Evolutionary conservation across 1,284 basidiomycete genomes (phyloP).

Genomic region (Trametes versicolor): DNA sequence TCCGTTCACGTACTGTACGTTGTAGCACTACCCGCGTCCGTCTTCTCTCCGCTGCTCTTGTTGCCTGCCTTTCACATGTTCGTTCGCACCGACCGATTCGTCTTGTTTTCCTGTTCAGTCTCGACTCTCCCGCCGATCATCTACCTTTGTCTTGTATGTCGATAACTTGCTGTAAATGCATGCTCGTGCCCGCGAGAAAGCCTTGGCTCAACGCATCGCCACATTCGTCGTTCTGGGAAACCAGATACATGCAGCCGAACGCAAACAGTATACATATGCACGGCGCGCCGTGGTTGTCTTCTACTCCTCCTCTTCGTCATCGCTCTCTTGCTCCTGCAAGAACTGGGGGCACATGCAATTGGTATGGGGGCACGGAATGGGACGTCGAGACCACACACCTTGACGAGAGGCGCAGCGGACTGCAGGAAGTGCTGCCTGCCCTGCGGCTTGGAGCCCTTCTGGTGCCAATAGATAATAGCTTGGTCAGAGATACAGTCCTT

Average conservation of each 20-base stretch:
- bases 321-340: slow-evolving; percentile 82
- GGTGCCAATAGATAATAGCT: slow-evolving; percentile 97
- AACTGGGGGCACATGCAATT: slow-evolving; percentile 56
- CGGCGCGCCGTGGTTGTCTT: background rate
- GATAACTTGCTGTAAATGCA: background rate
- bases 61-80: background rate
- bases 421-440: slow-evolving; percentile 96
- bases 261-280: background rate
- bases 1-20: background rate
- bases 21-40: background rate
- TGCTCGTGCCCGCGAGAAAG: background rate
- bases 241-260: background rate
- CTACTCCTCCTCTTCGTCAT: slow-evolving; percentile 76
- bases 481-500: slow-evolving; percentile 94
- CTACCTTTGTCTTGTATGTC: slow-evolving; percentile 1
- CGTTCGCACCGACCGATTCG: background rate
- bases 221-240: background rate
- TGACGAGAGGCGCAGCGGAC: slow-evolving; percentile 87
- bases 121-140: background rate
- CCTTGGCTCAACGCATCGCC: background rate
- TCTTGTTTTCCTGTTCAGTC: background rate
- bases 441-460: slow-evolving; percentile 95
- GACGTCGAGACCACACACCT: slow-evolving; percentile 59
- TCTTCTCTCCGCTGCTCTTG: background rate
- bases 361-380: slow-evolving; percentile 16